Evolutionary conservation across 495 filamentous ascomycete species (phyloP), one percentile per base, ranked within the genome.

Genomic region (Penicillium silybi): DNA sequence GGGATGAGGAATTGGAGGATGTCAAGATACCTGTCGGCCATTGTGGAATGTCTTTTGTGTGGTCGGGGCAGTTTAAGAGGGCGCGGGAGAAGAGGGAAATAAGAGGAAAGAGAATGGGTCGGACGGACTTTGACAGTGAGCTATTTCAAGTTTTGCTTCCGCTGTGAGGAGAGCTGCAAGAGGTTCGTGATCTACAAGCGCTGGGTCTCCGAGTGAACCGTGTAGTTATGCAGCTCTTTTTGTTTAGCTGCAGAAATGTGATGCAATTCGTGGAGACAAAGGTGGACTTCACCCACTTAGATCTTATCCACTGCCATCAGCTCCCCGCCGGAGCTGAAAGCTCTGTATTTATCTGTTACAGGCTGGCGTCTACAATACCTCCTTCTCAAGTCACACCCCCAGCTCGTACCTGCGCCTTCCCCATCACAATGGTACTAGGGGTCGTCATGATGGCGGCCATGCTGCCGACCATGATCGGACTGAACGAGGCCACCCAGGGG

Each of bases 401-500:
- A 42, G 19, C 22, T 22, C 40, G 40, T 42, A 42, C 40, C 40
- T 42, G 40, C 27, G 29, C 44, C 44, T 22, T n/a, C 16, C 10
- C 22, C 17, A 43, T 29, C 43, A 56, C 49, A 2, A 65, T 68
- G 62, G 62, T 68, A 1, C 19, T 68, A 6, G 62, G 65, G 2
- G 29, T 65, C 34, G 57, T 41, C 27, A 68, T 68, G 62, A 68
- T 68, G 55, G 49, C 59, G 20, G 47, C 62, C n/a, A 65, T 65
- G 65, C 20, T 68, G 50, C 65, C 65, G 7, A 68, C 62, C 17
- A 62, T 65, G 52, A 59, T 59, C 23, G 62, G 65, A 1, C 44
- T 67, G 7, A 67, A 63, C 42, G 62, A 67, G 45, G 61, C 64
- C 10, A 55, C 54, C 16, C 50, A 63, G 22, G 53, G 52, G 22